These are phyloP conservation scores for Cryptosporidium viatorum DNA, from an alignment of 169 alveolate species.

Conservation along the genomic window DNA sequence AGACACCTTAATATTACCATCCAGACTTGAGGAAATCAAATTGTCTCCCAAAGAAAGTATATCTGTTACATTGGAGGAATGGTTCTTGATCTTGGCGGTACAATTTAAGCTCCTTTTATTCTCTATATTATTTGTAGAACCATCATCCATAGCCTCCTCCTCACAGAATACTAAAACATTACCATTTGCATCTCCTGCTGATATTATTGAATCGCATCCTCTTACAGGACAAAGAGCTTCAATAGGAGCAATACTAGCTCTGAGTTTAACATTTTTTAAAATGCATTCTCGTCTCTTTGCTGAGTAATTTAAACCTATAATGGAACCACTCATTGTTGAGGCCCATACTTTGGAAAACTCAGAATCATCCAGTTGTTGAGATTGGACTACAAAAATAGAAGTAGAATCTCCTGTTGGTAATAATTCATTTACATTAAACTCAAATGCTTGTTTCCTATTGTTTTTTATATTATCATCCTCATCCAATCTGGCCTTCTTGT, in stretches of 20 bases:
- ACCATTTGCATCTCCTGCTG: slow-evolving; percentile 62
- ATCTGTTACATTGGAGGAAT: slow-evolving; percentile 41
- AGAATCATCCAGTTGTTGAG: slow-evolving; percentile 58
- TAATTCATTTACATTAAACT: slow-evolving; percentile 19
- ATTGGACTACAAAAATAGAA: slow-evolving; percentile 16
- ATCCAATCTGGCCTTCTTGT: neutral
- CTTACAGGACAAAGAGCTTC: slow-evolving; percentile 52
- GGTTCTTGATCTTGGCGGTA: slow-evolving; percentile 1
- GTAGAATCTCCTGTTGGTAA: slow-evolving; percentile 16
- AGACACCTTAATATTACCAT: slow-evolving; percentile 49
- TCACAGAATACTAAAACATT: slow-evolving; percentile 22
- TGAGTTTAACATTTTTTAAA: neutral
- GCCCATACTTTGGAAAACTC: slow-evolving; percentile 66
- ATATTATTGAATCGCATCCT: slow-evolving; percentile 36
- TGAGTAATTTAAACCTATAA: slow-evolving; percentile 30
- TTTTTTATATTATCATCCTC: neutral
- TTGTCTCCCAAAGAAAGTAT: slow-evolving; percentile 42
- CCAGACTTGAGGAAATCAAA: slow-evolving; percentile 58
- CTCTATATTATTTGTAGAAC: neutral
- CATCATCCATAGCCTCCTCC: neutral
- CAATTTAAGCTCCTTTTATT: neutral
- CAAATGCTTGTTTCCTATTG: neutral
- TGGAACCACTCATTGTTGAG: slow-evolving; percentile 61
- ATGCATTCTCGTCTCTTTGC: slow-evolving; percentile 2
- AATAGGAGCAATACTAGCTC: slow-evolving; percentile 50